phyloP scores from a whole-genome alignment of 495 filamentous ascomycete species.

The Hyaloscypha variabilis region DNA sequence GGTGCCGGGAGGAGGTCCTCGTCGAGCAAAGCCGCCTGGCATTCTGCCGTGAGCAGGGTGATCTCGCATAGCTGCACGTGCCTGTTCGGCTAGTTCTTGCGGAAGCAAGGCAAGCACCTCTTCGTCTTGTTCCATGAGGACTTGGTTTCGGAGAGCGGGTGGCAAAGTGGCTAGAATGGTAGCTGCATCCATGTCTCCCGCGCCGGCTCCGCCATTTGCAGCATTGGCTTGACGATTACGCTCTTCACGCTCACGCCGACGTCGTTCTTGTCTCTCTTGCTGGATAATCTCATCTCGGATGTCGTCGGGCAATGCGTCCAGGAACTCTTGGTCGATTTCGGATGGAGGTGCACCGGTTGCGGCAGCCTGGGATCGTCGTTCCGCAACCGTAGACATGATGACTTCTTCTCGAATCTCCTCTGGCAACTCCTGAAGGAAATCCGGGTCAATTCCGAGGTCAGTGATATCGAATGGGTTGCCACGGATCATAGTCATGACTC shows the following conservation, averaged over 20 bases:
- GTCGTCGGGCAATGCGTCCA: slow-evolving; percentile 88
- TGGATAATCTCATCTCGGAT: slow-evolving; percentile 87
- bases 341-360: slow-evolving; percentile 81
- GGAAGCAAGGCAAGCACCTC: slow-evolving; percentile 85
- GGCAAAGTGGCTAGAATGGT: slow-evolving; percentile 92
- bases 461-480: slow-evolving; percentile 90
- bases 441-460: slow-evolving; percentile 87
- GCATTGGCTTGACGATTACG: slow-evolving; percentile 55
- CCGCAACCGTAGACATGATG: slow-evolving; percentile 81
- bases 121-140: slow-evolving; percentile 89
- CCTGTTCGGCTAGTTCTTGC: slow-evolving; percentile 82
- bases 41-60: slow-evolving; percentile 23
- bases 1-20: slow-evolving; percentile 17
- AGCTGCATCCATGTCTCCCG: slow-evolving; percentile 82
- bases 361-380: slow-evolving; percentile 77
- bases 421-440: slow-evolving; percentile 90
- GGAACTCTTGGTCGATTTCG: slow-evolving; percentile 91
- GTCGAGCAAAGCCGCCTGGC: slow-evolving; percentile 35
- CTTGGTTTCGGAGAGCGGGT: slow-evolving; percentile 78
- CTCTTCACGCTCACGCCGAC: slow-evolving; percentile 85
- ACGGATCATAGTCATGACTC: slow-evolving; percentile 78
- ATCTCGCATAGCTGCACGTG: slow-evolving; percentile 55
- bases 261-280: slow-evolving; percentile 86
- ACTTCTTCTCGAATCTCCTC: slow-evolving; percentile 96
- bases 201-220: slow-evolving; percentile 51